Percentiles rank a stretch among this genome's conserved stretches.
These are phyloP conservation scores for Paspalum vaginatum DNA, from an alignment of 176 grass and related monocot genomes.

Conservation along the genomic window DNA sequence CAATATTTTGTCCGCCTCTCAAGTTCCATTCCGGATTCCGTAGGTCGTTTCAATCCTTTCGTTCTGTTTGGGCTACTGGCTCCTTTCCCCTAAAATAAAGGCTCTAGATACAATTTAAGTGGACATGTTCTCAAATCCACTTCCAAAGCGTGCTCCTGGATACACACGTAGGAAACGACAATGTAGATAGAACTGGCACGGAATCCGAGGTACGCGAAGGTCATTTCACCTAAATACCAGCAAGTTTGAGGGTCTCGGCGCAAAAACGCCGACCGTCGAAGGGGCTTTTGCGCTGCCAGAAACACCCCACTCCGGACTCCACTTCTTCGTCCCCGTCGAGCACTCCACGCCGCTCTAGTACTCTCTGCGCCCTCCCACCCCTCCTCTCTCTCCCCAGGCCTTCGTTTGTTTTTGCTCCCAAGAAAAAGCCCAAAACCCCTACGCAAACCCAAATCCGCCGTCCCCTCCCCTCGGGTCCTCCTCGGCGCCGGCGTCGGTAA, in stretches of 20 bases:
- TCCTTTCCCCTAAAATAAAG: too few species aligned
- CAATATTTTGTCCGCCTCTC: too few species aligned
- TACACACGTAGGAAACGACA: conserved; percentile 7
- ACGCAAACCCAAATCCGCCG: conserved; percentile 32
- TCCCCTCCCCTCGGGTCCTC: conserved; percentile 23
- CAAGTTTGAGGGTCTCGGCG: neutral
- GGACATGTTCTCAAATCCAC: too few species aligned
- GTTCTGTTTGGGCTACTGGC: too few species aligned
- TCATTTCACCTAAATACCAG: neutral
- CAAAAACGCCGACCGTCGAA: neutral
- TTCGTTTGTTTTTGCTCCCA: conserved; percentile 34
- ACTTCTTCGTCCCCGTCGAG: neutral
- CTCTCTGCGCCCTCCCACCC: neutral
- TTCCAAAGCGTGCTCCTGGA: too few species aligned
- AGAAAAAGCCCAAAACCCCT: conserved; percentile 22
- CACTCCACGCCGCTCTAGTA: conserved; percentile 35
- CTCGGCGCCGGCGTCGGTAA: conserved; percentile 1
- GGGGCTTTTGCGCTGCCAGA: conserved; percentile 28
- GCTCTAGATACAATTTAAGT: too few species aligned
- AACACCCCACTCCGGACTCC: neutral
- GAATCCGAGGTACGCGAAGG: neutral
- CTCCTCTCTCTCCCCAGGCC: neutral
- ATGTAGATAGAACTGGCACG: conserved; percentile 31
- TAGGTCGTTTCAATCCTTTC: too few species aligned
- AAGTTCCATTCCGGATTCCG: too few species aligned